These are phyloP conservation scores for Blastomyces emzantsi DNA, from an alignment of 2,329 filamentous ascomycete species.

Conservation along the genomic window DNA sequence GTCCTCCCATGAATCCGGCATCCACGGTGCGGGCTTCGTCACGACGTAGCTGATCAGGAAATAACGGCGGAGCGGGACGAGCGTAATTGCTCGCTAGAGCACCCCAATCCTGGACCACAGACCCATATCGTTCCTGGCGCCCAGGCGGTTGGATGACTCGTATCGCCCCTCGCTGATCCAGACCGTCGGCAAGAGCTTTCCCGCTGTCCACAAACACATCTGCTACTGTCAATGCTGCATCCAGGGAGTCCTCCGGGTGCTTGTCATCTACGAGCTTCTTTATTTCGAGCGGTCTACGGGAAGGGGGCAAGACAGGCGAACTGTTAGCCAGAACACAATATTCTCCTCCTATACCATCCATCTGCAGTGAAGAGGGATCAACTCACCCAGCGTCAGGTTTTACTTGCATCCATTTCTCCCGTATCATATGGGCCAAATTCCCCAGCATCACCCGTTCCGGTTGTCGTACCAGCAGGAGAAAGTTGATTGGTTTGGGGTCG, in stretches of 20 bases:
- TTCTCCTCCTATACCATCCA: not conserved
- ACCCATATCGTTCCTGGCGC: constrained; percentile 24
- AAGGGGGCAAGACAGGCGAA: not conserved
- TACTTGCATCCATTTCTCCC: constrained; percentile 27
- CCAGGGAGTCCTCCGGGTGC: constrained; percentile 26
- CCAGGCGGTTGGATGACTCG: constrained; percentile 29
- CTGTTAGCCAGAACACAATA: not conserved
- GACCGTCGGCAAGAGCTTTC: constrained; percentile 26
- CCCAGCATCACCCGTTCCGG: constrained; percentile 27
- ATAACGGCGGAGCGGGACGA: constrained; percentile 9
- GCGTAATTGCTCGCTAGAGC: constrained; percentile 1
- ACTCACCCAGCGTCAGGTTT: constrained; percentile 28
- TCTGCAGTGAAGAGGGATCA: not conserved
- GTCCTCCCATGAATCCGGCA: not conserved
- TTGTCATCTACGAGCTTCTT: constrained; percentile 32
- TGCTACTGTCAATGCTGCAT: constrained; percentile 27
- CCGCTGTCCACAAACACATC: constrained; percentile 34
- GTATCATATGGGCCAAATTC: constrained; percentile 26
- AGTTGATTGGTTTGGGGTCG: constrained; percentile 20
- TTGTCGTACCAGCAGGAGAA: constrained; percentile 25
- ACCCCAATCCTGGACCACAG: constrained; percentile 31
- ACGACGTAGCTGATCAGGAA: not conserved
- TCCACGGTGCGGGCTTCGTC: not conserved
- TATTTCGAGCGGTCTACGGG: constrained; percentile 30
- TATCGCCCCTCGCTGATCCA: constrained; percentile 29